These are phyloP conservation scores for Xylaria arbuscula DNA, from an alignment of 2,329 filamentous ascomycete species.

Conservation along the genomic window DNA sequence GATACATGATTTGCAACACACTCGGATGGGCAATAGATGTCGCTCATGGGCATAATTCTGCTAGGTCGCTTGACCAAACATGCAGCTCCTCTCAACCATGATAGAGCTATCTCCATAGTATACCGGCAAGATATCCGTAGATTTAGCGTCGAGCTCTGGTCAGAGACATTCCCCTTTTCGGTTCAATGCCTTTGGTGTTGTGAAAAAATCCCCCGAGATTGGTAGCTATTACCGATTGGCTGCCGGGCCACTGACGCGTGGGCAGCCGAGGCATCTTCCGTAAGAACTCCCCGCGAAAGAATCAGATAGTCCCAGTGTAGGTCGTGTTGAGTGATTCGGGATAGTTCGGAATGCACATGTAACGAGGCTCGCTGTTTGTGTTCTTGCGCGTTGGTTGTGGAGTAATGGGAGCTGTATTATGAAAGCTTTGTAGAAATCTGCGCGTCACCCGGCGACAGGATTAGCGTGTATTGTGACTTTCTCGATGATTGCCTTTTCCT, in stretches of 20 bases:
- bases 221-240: not conserved
- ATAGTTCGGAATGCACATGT: not conserved
- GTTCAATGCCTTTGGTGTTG: not conserved
- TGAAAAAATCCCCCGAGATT: not conserved
- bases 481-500: constrained; percentile 73
- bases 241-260: not conserved
- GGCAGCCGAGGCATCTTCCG: not conserved
- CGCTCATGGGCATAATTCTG: not conserved
- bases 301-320: not conserved
- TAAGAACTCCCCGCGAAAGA: too few species aligned
- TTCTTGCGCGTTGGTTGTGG: constrained; percentile 1
- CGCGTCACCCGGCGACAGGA: constrained; percentile 71
- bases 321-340: not conserved
- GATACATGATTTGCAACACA: not conserved
- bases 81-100: not conserved
- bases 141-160: not conserved
- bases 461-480: constrained; percentile 82
- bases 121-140: not conserved
- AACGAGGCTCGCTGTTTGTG: not conserved
- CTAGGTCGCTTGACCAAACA: not conserved
- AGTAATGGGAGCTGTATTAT: not conserved
- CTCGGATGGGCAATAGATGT: not conserved
- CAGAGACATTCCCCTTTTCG: not conserved
- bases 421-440: not conserved
- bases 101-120: not conserved